phyloP scores from a whole-genome alignment of 306 rosid genomes.

The Betula pendula region DNA sequence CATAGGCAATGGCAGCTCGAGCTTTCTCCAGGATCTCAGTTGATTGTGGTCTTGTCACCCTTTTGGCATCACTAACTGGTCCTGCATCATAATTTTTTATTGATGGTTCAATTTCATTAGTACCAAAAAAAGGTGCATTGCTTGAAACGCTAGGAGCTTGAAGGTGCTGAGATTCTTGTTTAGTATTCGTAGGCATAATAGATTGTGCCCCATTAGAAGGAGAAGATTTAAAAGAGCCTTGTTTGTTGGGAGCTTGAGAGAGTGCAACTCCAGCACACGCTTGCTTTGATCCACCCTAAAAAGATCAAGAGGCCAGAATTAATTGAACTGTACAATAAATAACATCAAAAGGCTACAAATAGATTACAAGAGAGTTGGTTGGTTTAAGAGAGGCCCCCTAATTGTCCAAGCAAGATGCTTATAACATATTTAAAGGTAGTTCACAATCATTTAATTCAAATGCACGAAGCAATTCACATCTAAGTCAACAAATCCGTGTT shows the following conservation, averaged over 20 bases:
- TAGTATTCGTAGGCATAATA: constrained; percentile 25
- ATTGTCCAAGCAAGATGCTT: background rate
- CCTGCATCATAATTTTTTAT: constrained; percentile 29
- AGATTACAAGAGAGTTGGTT: background rate
- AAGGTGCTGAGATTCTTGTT: constrained; percentile 43
- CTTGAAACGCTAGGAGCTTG: constrained; percentile 43
- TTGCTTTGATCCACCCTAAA: constrained; percentile 75
- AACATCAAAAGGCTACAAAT: background rate
- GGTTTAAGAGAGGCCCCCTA: background rate
- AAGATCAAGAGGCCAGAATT: background rate
- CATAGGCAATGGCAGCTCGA: constrained; percentile 80
- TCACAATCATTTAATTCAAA: background rate
- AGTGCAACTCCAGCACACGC: constrained; percentile 40
- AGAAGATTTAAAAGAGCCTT: constrained; percentile 35
- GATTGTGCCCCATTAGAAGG: constrained; percentile 34
- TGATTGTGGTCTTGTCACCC: constrained; percentile 48
- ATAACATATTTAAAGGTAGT: background rate
- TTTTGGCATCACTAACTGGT: constrained; percentile 34
- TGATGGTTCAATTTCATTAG: constrained; percentile 59
- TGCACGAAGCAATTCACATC: constrained; percentile 6
- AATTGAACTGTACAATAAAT: background rate
- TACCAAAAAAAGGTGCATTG: constrained; percentile 24
- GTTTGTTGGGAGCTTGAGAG: constrained; percentile 45
- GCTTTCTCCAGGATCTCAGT: constrained; percentile 76
- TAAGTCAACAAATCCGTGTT: background rate